Evolutionary conservation across 129 eudicot species (phyloP), one percentile per base, ranked within the genome.

Genomic region (Ambrosia trifida): DNA sequence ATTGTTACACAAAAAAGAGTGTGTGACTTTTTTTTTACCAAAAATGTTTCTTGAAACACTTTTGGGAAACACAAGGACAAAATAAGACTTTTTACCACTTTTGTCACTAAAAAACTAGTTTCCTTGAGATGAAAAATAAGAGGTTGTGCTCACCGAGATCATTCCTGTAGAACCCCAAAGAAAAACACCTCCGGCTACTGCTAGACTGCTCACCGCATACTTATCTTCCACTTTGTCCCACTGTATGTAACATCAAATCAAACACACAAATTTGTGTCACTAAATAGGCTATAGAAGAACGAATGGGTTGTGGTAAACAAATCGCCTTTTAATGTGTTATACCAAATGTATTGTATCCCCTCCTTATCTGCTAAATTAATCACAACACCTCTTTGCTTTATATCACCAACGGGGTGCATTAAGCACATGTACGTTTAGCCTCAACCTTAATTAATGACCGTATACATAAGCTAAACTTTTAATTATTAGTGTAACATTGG

Each of bases 141-240:
- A 20, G 64, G 18, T 56, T 36, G 53, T 38, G 44, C 85, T 64
- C 46, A 93, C 96, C 45, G 96, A 87, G 82, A 93, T 78, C 85
- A 89, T 18, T 69, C 98, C 98, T n/a, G 92, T 64, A 32, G 92
- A 85, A 51, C 84, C 95, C 81, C 85, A 73, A 45, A 89, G 85
- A 7, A 81, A 84, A 68, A 93, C 81, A 45, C 20, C 68, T 44
- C 85, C 90, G 49, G 98, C 95, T 59, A 89, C 87, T n/a, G 50
- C 92, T 44, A 93, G 85, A 78, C 95, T 87, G 77, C 79, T 83
- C 80, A 93, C 92, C 31, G 98, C 96, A 69, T 89, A 93, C 81
- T 93, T 93, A 78, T 93, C 98, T 73, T 93, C 98, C 20, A 93
- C 85, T 78, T 93, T 93, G 40, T 87, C 95, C 98, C 98, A 93